phyloP scores from a whole-genome alignment of 2,329 filamentous ascomycete genomes.

The Penicillium sp. region DNA sequence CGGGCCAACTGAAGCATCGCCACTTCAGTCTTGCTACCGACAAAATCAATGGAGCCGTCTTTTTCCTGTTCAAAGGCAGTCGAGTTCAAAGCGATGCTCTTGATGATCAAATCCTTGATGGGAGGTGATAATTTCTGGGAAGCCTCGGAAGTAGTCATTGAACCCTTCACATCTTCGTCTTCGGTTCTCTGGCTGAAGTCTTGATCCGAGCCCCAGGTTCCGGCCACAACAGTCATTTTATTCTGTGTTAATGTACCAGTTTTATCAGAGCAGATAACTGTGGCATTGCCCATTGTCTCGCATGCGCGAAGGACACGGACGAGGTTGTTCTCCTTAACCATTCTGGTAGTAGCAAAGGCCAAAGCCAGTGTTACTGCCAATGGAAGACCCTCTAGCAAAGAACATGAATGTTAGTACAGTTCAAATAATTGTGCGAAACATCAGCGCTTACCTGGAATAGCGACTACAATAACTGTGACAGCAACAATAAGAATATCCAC shows the following conservation, averaged over 20 bases:
- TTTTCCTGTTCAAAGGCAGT: constrained; percentile 75
- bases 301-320: constrained; percentile 75
- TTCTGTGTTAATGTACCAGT: constrained; percentile 74
- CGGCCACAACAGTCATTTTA: constrained; percentile 74
- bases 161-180: constrained; percentile 15
- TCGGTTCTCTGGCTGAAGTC: constrained; percentile 52
- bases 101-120: constrained; percentile 39
- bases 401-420: constrained; percentile 37
- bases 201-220: constrained; percentile 61
- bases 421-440: not conserved
- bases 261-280: constrained; percentile 78
- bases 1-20: constrained; percentile 69
- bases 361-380: constrained; percentile 75
- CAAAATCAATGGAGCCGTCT: constrained; percentile 65
- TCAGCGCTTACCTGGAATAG: constrained; percentile 57
- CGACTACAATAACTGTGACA: constrained; percentile 76
- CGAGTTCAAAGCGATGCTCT: constrained; percentile 54
- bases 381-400: constrained; percentile 63
- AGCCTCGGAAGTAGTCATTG: constrained; percentile 27
- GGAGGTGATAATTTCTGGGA: constrained; percentile 35
- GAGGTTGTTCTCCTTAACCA: constrained; percentile 75
- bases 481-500: constrained; percentile 75
- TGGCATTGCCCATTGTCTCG: constrained; percentile 79
- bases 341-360: constrained; percentile 73
- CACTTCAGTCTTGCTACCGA: constrained; percentile 77